Evolutionary conservation across 352 stramenopile genomes (phyloP).

Genomic region (Globisporangium middletonii): DNA sequence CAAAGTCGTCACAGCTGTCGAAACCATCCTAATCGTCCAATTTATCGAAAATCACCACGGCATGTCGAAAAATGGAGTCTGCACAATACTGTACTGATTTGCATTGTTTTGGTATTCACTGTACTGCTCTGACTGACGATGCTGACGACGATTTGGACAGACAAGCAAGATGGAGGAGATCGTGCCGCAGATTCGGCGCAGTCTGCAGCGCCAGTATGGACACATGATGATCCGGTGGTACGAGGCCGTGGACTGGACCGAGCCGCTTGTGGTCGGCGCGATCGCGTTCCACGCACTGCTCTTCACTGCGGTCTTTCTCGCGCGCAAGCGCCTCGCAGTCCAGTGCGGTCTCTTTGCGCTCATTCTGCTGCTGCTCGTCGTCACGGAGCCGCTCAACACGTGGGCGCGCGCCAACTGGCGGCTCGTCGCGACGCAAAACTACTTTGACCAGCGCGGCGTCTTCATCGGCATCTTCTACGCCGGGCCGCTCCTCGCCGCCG

Average conservation of each 20-base stretch:
- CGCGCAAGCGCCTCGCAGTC: constrained; percentile 41
- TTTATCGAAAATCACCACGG: too few species aligned
- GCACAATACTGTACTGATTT: too few species aligned
- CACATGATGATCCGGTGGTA: constrained; percentile 80
- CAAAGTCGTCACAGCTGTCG: too few species aligned
- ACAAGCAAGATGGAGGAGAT: constrained; percentile 43
- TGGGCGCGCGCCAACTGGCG: constrained; percentile 58
- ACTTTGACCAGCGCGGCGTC: constrained; percentile 75
- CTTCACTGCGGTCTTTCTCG: constrained; percentile 41
- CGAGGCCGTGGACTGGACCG: constrained; percentile 74
- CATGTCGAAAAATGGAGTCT: too few species aligned
- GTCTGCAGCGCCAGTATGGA: constrained; percentile 64
- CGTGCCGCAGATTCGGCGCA: constrained; percentile 54
- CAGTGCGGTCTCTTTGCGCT: constrained; percentile 65
- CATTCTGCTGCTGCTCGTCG: constrained; percentile 48
- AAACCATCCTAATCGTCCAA: too few species aligned
- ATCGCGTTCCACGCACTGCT: constrained; percentile 52
- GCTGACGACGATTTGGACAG: too few species aligned
- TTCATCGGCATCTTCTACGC: constrained; percentile 85
- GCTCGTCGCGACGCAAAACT: constrained; percentile 66
- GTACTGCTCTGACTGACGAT: too few species aligned
- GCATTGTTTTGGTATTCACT: too few species aligned
- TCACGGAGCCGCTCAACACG: constrained; percentile 60
- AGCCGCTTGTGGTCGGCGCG: constrained; percentile 62
- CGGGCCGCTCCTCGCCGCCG: constrained; percentile 58